phyloP scores from a whole-genome alignment of 306 rosid genomes.

The Rosa persica region DNA sequence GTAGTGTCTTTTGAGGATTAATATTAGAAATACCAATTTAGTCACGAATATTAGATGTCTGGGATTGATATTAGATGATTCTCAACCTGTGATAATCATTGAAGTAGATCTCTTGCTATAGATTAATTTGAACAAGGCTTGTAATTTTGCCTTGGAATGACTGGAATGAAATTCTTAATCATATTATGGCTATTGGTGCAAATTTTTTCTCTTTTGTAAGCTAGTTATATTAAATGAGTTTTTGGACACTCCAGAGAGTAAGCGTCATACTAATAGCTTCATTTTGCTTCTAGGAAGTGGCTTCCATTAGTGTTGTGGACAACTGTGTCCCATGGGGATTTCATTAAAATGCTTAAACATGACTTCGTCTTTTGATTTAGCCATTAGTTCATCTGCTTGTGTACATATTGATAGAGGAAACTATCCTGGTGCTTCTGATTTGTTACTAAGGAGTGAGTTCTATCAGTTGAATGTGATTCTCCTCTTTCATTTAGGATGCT shows the following conservation, averaged over 20 bases:
- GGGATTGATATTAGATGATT: neutral
- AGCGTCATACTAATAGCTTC: neutral
- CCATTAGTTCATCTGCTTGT: neutral
- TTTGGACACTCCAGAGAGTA: neutral
- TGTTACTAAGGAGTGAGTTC: constrained; percentile 4
- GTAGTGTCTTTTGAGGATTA: neutral
- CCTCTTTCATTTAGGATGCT: constrained; percentile 48
- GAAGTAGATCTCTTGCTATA: neutral
- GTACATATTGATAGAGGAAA: neutral
- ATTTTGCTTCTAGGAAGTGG: neutral
- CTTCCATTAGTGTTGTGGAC: neutral
- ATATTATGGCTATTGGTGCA: neutral
- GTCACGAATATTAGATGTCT: neutral
- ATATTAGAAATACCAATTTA: neutral
- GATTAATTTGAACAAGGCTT: neutral
- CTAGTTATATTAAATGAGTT: neutral
- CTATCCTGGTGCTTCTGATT: neutral
- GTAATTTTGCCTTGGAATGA: constrained; percentile 1
- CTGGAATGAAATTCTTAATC: too few species aligned
- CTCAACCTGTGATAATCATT: neutral
- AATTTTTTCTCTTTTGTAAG: neutral
- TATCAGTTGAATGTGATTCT: constrained; percentile 20
- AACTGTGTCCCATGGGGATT: neutral
- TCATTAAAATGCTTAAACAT: neutral
- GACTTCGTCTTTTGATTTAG: neutral